These are phyloP conservation scores for Chiua virens DNA, from an alignment of 768 basidiomycete species.

Conservation along the genomic window DNA sequence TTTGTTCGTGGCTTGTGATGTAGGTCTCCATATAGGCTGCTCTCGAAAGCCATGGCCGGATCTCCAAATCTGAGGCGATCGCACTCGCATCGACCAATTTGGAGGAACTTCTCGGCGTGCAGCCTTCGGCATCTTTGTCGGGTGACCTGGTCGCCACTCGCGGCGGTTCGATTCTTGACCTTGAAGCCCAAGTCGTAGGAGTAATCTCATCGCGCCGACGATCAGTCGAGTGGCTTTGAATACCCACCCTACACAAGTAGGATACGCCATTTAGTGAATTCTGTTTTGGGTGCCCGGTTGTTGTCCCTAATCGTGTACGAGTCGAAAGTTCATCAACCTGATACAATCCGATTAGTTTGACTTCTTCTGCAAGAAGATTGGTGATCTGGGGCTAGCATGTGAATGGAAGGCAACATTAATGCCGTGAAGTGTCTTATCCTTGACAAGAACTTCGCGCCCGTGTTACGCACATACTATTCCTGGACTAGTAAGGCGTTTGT, in stretches of 20 bases:
- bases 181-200: conserved; percentile 49
- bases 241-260: conserved; percentile 6
- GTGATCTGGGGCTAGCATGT: no score
- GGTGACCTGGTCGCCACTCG: conserved; percentile 58
- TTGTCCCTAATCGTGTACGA: no score
- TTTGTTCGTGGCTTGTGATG: conserved; percentile 4
- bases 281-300: no score
- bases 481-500: no score
- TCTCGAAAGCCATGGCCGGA: conserved; percentile 36
- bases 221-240: conserved; percentile 51
- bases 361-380: no score
- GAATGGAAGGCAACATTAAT: no score
- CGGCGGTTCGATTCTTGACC: conserved; percentile 54
- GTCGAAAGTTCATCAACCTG: no score
- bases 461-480: no score
- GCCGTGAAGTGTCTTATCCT: no score
- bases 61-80: conserved; percentile 49
- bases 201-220: conserved; percentile 49
- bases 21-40: conserved; percentile 34
- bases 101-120: conserved; percentile 42
- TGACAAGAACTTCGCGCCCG: no score
- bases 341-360: no score
- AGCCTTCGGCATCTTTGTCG: conserved; percentile 11
- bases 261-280: neutral
- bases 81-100: conserved; percentile 55